Percentiles rank a stretch among this genome's conserved stretches.
Evolutionary conservation across 306 rosid genomes (phyloP).

Genomic region (Citrullus mucosospermus): DNA sequence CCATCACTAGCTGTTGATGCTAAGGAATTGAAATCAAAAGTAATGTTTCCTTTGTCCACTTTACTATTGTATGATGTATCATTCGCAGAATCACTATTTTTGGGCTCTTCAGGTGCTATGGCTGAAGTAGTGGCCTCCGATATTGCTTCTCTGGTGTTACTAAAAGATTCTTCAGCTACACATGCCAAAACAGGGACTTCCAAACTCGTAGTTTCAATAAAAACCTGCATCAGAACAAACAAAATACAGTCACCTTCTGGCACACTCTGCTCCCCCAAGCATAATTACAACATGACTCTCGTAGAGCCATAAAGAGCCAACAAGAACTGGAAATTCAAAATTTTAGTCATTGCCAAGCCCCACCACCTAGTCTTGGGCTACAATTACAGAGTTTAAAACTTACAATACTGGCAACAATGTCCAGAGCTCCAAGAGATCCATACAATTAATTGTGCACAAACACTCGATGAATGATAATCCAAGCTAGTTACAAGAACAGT

Average conservation of each 20-base stretch:
- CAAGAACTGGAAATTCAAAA: too few relatives aligned
- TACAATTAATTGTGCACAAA: background rate
- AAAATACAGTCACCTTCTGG: background rate
- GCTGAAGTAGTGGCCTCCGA: background rate
- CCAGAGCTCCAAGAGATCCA: background rate
- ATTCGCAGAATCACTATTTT: background rate
- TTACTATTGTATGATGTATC: conserved; percentile 16
- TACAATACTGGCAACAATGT: background rate
- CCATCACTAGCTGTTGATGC: conserved; percentile 18
- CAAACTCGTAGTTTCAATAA: conserved; percentile 12
- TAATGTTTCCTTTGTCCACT: conserved; percentile 23
- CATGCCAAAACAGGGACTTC: background rate
- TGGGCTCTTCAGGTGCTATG: conserved; percentile 21
- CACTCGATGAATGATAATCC: background rate
- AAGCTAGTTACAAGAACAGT: background rate
- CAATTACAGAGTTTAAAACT: background rate
- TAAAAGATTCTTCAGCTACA: background rate
- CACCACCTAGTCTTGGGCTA: background rate
- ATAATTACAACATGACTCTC: background rate
- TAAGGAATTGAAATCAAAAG: conserved; percentile 19
- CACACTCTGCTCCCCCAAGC: background rate
- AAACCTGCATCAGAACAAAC: conserved; percentile 25
- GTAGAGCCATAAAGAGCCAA: background rate
- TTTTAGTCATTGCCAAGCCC: background rate
- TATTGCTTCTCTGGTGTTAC: background rate